Evolutionary conservation across 2,329 filamentous ascomycete genomes (phyloP), one percentile per base, ranked within the genome.

Genomic region (Aureobasidium sp.): DNA sequence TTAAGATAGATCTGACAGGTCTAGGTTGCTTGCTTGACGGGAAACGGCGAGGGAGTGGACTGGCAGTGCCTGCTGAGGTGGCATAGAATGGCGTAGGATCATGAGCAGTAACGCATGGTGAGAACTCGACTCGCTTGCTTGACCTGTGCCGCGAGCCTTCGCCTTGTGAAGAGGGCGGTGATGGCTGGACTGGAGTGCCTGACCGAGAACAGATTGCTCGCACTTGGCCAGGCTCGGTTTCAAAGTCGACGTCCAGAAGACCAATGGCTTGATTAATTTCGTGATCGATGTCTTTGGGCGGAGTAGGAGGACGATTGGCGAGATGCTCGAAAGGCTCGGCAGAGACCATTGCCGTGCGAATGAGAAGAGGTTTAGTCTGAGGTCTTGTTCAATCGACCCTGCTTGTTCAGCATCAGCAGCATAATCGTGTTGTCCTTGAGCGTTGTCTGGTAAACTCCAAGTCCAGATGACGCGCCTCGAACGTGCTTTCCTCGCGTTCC

Each of bases 1-100:
- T 99, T 64, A 99, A 81, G 59, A 99, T 99, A 3, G 86, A 87
- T 68, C 87, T 87, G n/a, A 81, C 72, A 6, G 85, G 82, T 66
- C 79, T 82, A 48, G 76, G 78, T 65, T 83, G 78, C 64, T 79
- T 44, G 76, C 77, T 61, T 79, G 78, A 37, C 78, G 79, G 63
- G 29, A 82, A 70, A 29, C 75, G 73, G 57, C 78, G 76, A 20
- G 80, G 67, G 7, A 77, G 75, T n/a, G 77, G 75, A 66, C 75
- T 78, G 52, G 74, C 50, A 23, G 39, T 23, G 13, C 50, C 60
- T 42, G 50, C 41, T 42, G 58, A 42, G 13, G 48, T 61, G 29
- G 48, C 50, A 23, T 27, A 41, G 13, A 50, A 44, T 5, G 29
- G 39, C 7, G 23, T 39, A 34, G 60, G 60, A 20, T 47, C 50